phyloP scores from a whole-genome alignment of 202 grass and related monocot genomes.

The Hordeum pubiflorum region DNA sequence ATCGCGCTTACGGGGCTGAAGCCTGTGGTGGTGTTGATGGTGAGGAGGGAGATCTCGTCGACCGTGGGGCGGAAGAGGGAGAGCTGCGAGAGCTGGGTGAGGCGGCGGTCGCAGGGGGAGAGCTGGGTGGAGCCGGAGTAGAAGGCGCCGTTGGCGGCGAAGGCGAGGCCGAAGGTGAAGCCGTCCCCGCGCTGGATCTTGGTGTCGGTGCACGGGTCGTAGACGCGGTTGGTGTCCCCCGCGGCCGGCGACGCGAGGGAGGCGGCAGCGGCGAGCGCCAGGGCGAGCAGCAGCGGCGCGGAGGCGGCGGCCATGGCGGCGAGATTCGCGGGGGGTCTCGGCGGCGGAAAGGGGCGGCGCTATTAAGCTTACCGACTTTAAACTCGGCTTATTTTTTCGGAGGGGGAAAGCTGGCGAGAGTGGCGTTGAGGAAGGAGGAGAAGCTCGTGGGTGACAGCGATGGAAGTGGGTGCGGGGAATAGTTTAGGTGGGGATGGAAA shows the following conservation, averaged over 20 bases:
- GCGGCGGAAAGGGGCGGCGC: background rate
- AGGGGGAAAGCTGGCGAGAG: background rate
- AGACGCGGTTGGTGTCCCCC: constrained; percentile 48
- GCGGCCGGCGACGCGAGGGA: constrained; percentile 13
- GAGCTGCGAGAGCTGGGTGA: constrained; percentile 59
- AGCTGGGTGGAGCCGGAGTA: constrained; percentile 55
- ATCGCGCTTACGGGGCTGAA: constrained; percentile 58
- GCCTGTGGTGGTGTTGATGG: constrained; percentile 74
- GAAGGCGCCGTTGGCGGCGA: constrained; percentile 46
- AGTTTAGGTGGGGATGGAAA: too few species aligned
- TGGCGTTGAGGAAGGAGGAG: background rate
- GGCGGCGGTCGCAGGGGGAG: constrained; percentile 94
- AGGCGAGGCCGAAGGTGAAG: constrained; percentile 83
- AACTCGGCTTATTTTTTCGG: background rate
- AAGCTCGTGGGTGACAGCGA: constrained; percentile 34
- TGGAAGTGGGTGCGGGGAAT: background rate
- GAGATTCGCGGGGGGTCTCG: background rate
- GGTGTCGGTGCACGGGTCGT: constrained; percentile 67
- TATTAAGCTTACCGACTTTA: background rate
- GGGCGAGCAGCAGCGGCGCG: background rate
- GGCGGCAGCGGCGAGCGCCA: background rate
- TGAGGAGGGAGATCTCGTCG: constrained; percentile 98
- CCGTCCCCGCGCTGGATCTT: constrained; percentile 78
- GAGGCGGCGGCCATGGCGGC: constrained; percentile 10
- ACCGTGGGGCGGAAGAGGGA: constrained; percentile 89